These are phyloP conservation scores for Cyclocybe aegerita DNA, from an alignment of 768 basidiomycete genomes.

Conservation along the genomic window DNA sequence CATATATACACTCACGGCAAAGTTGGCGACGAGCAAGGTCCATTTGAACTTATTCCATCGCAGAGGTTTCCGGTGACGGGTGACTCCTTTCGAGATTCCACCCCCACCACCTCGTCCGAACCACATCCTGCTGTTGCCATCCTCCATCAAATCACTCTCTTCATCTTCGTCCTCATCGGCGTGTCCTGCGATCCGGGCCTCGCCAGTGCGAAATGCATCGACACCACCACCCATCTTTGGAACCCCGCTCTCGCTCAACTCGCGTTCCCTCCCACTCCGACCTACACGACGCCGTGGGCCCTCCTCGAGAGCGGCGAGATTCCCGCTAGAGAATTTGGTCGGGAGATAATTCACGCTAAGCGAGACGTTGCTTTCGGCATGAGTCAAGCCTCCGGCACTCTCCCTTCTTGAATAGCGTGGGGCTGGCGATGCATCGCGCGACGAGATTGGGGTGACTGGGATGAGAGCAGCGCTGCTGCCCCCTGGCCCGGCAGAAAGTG, in stretches of 20 bases:
- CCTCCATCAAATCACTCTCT: slow-evolving; percentile 2
- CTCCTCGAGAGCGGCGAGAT: slow-evolving; percentile 4
- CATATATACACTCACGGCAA: slow-evolving; percentile 30
- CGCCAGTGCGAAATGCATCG: slow-evolving; percentile 62
- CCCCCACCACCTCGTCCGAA: background rate
- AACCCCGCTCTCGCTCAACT: slow-evolving; percentile 25
- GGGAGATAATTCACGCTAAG: slow-evolving; percentile 27
- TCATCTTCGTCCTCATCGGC: slow-evolving; percentile 21
- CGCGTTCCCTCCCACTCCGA: slow-evolving; percentile 20
- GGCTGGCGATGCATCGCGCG: slow-evolving; percentile 6
- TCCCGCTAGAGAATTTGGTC: slow-evolving; percentile 23
- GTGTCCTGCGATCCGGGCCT: slow-evolving; percentile 47
- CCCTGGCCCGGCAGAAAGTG: too few species aligned
- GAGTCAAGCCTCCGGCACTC: background rate
- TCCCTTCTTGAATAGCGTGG: background rate
- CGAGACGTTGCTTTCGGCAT: slow-evolving; percentile 19
- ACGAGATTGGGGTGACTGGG: background rate
- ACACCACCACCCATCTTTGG: slow-evolving; percentile 73
- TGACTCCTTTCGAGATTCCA: background rate
- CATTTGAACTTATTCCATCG: slow-evolving; percentile 88
- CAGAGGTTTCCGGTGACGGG: slow-evolving; percentile 22
- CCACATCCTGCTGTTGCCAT: slow-evolving; percentile 1
- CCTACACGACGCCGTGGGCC: slow-evolving; percentile 15
- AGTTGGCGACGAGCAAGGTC: slow-evolving; percentile 67
- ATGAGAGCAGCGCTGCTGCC: background rate